These are phyloP conservation scores for Pestalotiopsis sp. DNA, from an alignment of 2,329 filamentous ascomycete genomes.

Conservation along the genomic window DNA sequence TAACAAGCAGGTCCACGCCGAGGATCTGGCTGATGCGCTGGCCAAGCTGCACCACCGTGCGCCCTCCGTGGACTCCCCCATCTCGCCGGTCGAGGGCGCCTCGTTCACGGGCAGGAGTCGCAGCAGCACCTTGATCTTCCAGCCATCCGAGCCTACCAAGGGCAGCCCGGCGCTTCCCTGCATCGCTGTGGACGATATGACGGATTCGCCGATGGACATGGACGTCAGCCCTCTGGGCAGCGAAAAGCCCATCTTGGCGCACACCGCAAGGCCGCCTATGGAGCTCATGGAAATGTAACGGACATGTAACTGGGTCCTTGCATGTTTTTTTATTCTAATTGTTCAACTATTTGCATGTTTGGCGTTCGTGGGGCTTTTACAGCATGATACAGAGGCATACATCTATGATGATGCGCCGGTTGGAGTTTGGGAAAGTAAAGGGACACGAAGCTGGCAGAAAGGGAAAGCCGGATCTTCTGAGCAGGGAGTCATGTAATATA, in stretches of 20 bases:
- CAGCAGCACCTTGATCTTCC: constrained; percentile 68
- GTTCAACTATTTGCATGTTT: constrained; percentile 1
- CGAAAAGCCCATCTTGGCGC: constrained; percentile 54
- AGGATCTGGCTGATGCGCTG: constrained; percentile 69
- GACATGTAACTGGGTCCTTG: background rate
- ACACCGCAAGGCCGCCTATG: constrained; percentile 65
- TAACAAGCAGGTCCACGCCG: constrained; percentile 70
- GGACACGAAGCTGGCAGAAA: background rate
- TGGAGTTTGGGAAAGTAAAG: background rate
- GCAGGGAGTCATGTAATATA: background rate
- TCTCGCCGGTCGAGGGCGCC: constrained; percentile 42
- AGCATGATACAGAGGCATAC: background rate
- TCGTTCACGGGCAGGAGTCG: constrained; percentile 51
- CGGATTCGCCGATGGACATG: constrained; percentile 52
- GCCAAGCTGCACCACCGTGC: constrained; percentile 58
- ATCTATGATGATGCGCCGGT: background rate
- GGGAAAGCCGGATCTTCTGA: background rate
- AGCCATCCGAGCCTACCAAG: constrained; percentile 55
- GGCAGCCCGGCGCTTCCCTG: constrained; percentile 61
- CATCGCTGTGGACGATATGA: constrained; percentile 70
- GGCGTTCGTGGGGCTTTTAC: constrained; percentile 1
- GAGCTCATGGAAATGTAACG: constrained; percentile 57
- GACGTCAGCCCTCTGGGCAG: constrained; percentile 38
- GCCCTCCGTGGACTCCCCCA: constrained; percentile 28
- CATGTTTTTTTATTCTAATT: background rate